Evolutionary conservation across 805 yeast genomes (phyloP).

Genomic region (Candida anglica): DNA sequence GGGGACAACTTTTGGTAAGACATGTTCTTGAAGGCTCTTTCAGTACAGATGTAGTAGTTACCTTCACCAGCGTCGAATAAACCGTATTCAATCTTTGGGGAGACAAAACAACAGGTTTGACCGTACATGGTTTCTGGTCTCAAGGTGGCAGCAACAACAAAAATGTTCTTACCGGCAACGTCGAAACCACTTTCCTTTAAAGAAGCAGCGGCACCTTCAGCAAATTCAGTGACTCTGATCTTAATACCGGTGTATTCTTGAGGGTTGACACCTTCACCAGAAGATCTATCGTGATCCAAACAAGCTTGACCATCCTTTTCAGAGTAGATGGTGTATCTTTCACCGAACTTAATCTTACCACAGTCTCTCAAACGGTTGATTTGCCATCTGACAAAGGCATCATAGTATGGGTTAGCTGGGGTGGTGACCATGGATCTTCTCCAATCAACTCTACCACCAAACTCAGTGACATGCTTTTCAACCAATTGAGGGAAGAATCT

Average conservation of each 20-base stretch:
- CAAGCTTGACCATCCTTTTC: slow-evolving; percentile 99
- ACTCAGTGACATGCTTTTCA: slow-evolving; percentile 67
- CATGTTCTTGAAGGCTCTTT: slow-evolving; percentile 97
- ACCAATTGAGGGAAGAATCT: slow-evolving; percentile 88
- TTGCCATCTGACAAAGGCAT: slow-evolving; percentile 96
- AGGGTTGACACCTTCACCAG: slow-evolving; percentile 96
- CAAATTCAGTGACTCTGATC: slow-evolving; percentile 64
- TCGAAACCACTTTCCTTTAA: slow-evolving; percentile 48
- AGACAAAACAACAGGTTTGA: slow-evolving; percentile 96
- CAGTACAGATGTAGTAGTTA: slow-evolving; percentile 79
- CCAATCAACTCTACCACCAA: slow-evolving; percentile 98
- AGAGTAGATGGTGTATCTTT: slow-evolving; percentile 94
- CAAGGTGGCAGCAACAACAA: slow-evolving; percentile 91
- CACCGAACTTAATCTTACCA: slow-evolving; percentile 96
- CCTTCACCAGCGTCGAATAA: slow-evolving; percentile 78
- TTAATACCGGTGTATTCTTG: slow-evolving; percentile 95
- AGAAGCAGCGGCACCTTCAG: slow-evolving; percentile 51
- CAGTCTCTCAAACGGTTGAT: slow-evolving; percentile 79
- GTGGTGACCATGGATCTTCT: slow-evolving; percentile 95
- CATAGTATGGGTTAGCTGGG: slow-evolving; percentile 92
- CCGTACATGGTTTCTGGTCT: slow-evolving; percentile 99
- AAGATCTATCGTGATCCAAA: slow-evolving; percentile 97
- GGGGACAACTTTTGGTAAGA: slow-evolving; percentile 92
- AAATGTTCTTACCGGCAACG: slow-evolving; percentile 57
- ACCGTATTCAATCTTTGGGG: slow-evolving; percentile 92